A percentile compares a stretch with the other conserved stretches of the same genome.
Conservation (phyloP, 768 basidiomycete genomes). For the Postia placenta region DNA sequence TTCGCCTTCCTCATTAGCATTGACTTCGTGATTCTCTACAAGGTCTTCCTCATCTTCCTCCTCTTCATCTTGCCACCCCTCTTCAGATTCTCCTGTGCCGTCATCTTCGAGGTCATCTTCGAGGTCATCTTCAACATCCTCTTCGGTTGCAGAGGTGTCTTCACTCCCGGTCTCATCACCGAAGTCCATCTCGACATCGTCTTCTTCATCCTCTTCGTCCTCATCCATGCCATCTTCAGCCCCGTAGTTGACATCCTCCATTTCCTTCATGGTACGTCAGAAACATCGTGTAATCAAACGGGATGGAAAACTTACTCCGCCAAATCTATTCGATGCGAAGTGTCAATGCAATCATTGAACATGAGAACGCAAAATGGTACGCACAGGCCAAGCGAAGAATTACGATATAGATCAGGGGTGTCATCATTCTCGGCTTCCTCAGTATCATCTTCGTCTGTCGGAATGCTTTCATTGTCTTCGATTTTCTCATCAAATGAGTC, state of each 20-base stretch:
- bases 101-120: slow-evolving; percentile 62
- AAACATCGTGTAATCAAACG: slow-evolving; percentile 4
- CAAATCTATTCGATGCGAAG: slow-evolving; percentile 44
- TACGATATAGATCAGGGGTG: slow-evolving; percentile 91
- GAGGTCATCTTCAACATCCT: slow-evolving; percentile 63
- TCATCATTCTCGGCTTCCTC: slow-evolving; percentile 61
- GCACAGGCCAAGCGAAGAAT: slow-evolving; percentile 92
- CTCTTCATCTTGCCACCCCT: slow-evolving; percentile 58
- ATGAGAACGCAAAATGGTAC: slow-evolving; percentile 22
- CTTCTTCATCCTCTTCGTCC: slow-evolving; percentile 72
- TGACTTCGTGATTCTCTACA: slow-evolving; percentile 38
- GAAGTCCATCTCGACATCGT: slow-evolving; percentile 85
- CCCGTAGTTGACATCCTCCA: slow-evolving; percentile 71
- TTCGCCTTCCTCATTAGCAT: slow-evolving; percentile 29
- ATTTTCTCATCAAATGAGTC: slow-evolving; percentile 43
- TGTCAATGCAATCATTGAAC: too few relatives aligned
- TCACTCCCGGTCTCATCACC: slow-evolving; percentile 80
- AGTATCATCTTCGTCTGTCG: slow-evolving; percentile 42
- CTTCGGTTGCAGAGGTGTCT: slow-evolving; percentile 71
- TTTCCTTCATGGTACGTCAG: slow-evolving; percentile 51
- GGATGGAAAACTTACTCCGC: slow-evolving; percentile 55
- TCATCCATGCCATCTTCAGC: slow-evolving; percentile 77
- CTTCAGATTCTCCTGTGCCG: slow-evolving; percentile 49
- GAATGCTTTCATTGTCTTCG: slow-evolving; percentile 40
- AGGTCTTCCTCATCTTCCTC: slow-evolving; percentile 63